These are phyloP conservation scores for Xylaria castorea DNA, from an alignment of 495 filamentous ascomycete genomes.

Conservation along the genomic window DNA sequence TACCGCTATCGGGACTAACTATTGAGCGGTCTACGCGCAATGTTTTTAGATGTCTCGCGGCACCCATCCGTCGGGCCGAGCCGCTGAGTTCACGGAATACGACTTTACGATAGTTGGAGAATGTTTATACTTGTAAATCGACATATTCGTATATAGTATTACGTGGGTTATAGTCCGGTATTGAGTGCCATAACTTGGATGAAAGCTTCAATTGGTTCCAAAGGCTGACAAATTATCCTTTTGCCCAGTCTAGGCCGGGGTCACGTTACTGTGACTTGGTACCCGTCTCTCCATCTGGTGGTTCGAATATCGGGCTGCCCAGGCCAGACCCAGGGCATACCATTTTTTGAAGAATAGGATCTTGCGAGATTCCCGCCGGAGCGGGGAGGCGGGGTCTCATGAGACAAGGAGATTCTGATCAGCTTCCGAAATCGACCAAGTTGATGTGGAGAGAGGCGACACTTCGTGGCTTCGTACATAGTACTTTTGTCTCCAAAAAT, in stretches of 20 bases:
- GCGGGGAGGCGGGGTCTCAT: neutral
- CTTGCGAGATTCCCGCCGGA: neutral
- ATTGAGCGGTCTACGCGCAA: neutral
- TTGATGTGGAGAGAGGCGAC: constrained; percentile 2
- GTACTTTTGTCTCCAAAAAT: constrained; percentile 9
- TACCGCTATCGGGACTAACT: neutral
- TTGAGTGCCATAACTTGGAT: neutral
- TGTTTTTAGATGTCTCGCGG: neutral
- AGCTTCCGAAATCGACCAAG: constrained; percentile 9
- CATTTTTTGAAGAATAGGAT: neutral
- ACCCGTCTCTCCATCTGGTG: neutral
- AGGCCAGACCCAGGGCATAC: constrained; percentile 19
- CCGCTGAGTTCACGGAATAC: constrained; percentile 5
- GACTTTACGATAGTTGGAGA: neutral
- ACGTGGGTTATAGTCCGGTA: neutral
- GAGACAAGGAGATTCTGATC: constrained; percentile 1
- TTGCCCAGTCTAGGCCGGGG: neutral
- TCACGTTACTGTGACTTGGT: neutral
- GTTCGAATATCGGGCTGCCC: constrained; percentile 4
- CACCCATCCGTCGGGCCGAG: constrained; percentile 23
- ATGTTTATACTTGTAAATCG: neutral
- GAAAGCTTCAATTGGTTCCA: neutral
- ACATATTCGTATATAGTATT: neutral
- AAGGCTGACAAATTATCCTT: neutral
- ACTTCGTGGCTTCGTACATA: constrained; percentile 5